Evolutionary conservation across 1,139 yeast species (phyloP).

Genomic region (Spencermartinsiella ligniputridi): DNA sequence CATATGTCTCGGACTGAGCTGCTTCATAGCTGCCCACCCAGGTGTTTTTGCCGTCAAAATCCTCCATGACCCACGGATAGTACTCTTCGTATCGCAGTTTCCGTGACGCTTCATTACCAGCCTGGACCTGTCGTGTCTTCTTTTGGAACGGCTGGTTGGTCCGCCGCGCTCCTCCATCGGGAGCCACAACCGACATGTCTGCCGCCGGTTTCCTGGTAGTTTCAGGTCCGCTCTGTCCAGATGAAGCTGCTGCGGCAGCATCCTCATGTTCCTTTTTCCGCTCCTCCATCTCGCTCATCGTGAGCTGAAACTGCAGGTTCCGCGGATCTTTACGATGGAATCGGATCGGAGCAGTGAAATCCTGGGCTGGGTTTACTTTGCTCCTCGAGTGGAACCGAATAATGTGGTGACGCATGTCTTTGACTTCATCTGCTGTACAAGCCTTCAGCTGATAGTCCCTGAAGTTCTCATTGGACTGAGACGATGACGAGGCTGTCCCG

Average conservation of each 20-base stretch:
- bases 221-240: not conserved
- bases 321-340: conserved; percentile 91
- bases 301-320: conserved; percentile 78
- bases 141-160: conserved; percentile 61
- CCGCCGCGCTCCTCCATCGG: conserved; percentile 87
- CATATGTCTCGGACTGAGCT: conserved; percentile 82
- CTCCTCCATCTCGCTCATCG: conserved; percentile 52
- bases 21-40: conserved; percentile 98
- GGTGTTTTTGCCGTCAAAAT: conserved; percentile 87
- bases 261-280: conserved; percentile 15
- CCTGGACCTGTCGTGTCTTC: conserved; percentile 79
- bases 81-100: conserved; percentile 89
- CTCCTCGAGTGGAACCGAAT: conserved; percentile 73
- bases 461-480: conserved; percentile 20
- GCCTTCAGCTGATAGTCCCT: conserved; percentile 71
- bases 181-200: conserved; percentile 66
- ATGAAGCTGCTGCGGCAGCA: conserved; percentile 15
- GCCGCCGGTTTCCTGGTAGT: conserved; percentile 33
- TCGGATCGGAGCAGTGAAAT: conserved; percentile 77
- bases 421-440: conserved; percentile 66
- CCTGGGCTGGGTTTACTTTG: conserved; percentile 63
- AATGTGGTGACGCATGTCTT: conserved; percentile 73
- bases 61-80: conserved; percentile 98
- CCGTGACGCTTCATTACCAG: conserved; percentile 76
- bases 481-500: conserved; percentile 1